Evolutionary conservation across 1,139 yeast genomes (phyloP).

Genomic region (Kodamaea fungicola): DNA sequence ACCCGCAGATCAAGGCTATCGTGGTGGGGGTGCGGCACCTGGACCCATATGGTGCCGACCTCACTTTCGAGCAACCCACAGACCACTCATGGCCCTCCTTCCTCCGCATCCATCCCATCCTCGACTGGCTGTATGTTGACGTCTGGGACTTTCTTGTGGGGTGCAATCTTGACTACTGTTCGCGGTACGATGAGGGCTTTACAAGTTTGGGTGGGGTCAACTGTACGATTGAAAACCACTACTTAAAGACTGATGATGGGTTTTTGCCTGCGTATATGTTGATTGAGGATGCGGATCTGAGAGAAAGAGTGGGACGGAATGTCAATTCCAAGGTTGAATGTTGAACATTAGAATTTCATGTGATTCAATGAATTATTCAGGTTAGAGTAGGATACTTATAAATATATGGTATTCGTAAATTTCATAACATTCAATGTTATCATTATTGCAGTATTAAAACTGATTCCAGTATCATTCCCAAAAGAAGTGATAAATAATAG

Average conservation of each 20-base stretch:
- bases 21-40: conserved; percentile 79
- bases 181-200: conserved; percentile 70
- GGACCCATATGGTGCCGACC: conserved; percentile 67
- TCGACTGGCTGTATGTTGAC: conserved; percentile 76
- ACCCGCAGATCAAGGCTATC: conserved; percentile 55
- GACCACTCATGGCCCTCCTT: conserved; percentile 90
- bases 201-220: conserved; percentile 78
- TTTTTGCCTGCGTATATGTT: conserved; percentile 68
- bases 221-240: conserved; percentile 67
- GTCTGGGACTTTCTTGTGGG: conserved; percentile 68
- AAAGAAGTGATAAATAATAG: too few species aligned
- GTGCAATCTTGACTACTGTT: conserved; percentile 57
- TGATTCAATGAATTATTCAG: too few species aligned
- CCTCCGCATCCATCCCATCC: conserved; percentile 72
- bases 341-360: too few species aligned
- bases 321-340: not conserved
- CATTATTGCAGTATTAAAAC: too few species aligned
- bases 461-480: too few species aligned
- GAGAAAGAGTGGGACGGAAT: conserved; percentile 39
- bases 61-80: conserved; percentile 59
- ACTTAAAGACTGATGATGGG: conserved; percentile 29
- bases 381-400: too few species aligned
- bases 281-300: conserved; percentile 55
- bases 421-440: too few species aligned
- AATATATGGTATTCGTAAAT: too few species aligned